Percentiles rank a stretch among this genome's conserved stretches.
Evolutionary conservation across 139 green algal genomes (phyloP).

Genomic region (Tetraselmis striata): DNA sequence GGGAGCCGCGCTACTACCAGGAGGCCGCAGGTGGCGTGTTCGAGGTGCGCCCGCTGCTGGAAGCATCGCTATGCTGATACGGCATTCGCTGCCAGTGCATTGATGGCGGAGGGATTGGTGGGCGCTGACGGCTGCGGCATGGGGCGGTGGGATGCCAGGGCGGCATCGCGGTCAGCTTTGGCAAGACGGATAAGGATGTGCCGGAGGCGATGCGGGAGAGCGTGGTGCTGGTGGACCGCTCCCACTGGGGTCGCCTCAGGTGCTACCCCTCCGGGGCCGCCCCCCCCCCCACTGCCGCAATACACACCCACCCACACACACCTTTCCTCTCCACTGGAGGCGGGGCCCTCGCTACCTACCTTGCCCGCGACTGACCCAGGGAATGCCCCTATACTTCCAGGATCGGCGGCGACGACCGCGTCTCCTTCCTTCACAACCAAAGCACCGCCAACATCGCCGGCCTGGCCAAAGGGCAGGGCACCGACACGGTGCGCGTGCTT

Average conservation of each 20-base stretch:
- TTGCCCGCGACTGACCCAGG: too few species aligned
- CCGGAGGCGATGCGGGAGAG: conserved; percentile 34
- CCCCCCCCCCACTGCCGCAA: not conserved
- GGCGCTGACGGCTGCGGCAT: too few species aligned
- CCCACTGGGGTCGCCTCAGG: conserved; percentile 63
- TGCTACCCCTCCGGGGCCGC: not conserved
- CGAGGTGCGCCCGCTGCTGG: not conserved
- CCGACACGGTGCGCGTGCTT: not conserved
- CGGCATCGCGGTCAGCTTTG: conserved; percentile 43
- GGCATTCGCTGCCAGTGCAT: too few species aligned
- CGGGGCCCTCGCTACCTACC: too few species aligned
- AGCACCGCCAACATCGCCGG: conserved; percentile 35
- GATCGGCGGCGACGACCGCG: conserved; percentile 40
- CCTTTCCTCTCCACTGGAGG: not conserved
- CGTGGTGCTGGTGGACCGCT: conserved; percentile 59
- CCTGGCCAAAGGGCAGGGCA: not conserved
- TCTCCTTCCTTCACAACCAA: conserved; percentile 67
- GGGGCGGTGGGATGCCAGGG: too few species aligned
- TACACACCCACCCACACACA: not conserved
- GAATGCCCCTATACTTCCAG: not conserved
- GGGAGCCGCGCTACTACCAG: not conserved
- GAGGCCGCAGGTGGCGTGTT: not conserved
- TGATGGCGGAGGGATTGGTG: too few species aligned
- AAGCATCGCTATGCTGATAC: too few species aligned
- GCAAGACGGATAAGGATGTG: conserved; percentile 38